Base-by-base conservation (phyloP, 805 yeast genomes). In the Metschnikowia sp. region DNA sequence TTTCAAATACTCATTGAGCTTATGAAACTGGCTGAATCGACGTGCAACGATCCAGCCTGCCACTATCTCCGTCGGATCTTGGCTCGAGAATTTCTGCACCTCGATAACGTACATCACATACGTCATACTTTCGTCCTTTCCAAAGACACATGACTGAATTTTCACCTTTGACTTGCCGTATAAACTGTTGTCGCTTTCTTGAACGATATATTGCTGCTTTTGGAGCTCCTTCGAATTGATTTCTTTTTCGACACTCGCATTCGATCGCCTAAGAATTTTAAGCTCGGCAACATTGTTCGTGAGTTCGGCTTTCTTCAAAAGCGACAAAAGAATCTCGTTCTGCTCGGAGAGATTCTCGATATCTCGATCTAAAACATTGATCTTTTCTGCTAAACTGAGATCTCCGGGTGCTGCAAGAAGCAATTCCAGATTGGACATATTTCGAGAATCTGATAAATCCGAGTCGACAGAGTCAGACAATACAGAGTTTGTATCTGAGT, bases 31-130 rank as follows among this genome's bases (percentile, higher is more conserved):
- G 56, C 87, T 87, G 60, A 83, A 91, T 48, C 98, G 72, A 55
- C 97, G 70, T 0, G 96, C 92, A n/a, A 90, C 86, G 44, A 88
- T 81, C 97, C 97, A 92, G 0, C 88, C 86, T 0, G 91, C 88
- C 2, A 79, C 70, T 5, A 76, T 74, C 8, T 68, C 61, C 3
- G 70, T 74, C 3, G 78, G 79, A 30, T 64, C 60, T 7, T 66
- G 66, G 38, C 61, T 63, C 58, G 68, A 61, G 39, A 58, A 62
- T 40, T 82, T 84, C 44, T 82, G 83, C 4, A 92, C 88, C 56
- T 84, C 89, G 30, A 92, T 84, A 29, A 88, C 76, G 64, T 91
- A 91, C 42, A 86, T 69, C 4, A 82, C 80, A 51, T 78, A 85
- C 6, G 45, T 46, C 11, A 48, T 34, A 22, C 40, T 50, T 37